These are phyloP conservation scores for Quercus ilex DNA, from an alignment of 306 rosid genomes.

Conservation along the genomic window DNA sequence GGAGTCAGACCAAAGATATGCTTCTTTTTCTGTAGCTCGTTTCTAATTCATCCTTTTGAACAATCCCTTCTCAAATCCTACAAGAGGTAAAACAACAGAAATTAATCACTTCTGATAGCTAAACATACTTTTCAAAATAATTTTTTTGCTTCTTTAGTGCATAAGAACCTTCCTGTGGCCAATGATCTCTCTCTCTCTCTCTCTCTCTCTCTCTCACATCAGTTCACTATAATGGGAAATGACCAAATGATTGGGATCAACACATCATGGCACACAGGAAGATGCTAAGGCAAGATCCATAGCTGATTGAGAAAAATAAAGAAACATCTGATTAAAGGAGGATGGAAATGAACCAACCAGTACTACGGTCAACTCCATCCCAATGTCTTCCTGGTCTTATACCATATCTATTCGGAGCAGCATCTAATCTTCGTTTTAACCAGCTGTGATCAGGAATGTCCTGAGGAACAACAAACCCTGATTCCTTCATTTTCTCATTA, in stretches of 20 bases:
- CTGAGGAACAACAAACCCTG: no score
- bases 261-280: no score
- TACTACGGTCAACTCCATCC: conserved; percentile 92
- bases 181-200: no score
- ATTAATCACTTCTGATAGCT: conserved; percentile 9
- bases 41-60: conserved; percentile 71
- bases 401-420: no score
- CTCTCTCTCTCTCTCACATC: no score
- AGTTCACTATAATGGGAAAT: no score
- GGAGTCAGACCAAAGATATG: conserved; percentile 86
- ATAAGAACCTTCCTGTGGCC: no score
- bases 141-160: not conserved
- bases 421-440: conserved; percentile 32
- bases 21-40: conserved; percentile 75
- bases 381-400: conserved; percentile 91
- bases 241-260: no score
- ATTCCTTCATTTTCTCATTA: no score
- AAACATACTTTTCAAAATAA: not conserved
- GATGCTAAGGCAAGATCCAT: no score
- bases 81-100: not conserved
- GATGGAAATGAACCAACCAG: conserved; percentile 22
- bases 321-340: not conserved
- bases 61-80: conserved; percentile 72
- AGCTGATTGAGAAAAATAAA: not conserved
- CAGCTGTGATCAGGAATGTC: no score